Conservation (phyloP, 1,139 yeast species). For the Yamadazyma epiphylla region DNA sequence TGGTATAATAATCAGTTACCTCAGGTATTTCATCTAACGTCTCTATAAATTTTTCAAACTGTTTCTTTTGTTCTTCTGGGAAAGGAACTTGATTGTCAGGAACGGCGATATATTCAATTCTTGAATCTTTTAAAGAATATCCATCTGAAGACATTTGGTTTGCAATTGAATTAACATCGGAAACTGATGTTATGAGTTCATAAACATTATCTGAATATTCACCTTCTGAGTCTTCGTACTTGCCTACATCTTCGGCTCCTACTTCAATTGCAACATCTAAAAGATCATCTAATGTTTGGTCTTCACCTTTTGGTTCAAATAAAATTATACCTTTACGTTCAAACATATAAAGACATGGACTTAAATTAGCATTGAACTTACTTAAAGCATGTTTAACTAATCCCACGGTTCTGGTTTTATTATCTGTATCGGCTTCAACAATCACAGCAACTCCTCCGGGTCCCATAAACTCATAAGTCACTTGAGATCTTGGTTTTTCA, state of each 20-base stretch:
- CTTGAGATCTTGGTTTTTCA: conserved; percentile 32
- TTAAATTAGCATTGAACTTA: conserved; percentile 64
- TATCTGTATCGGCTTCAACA: conserved; percentile 84
- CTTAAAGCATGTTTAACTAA: conserved; percentile 72
- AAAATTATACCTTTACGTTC: conserved; percentile 71
- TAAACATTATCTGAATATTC: conserved; percentile 38
- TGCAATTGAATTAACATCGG: conserved; percentile 60
- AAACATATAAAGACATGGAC: conserved; percentile 78
- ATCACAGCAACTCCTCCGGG: conserved; percentile 89
- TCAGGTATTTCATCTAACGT: conserved; percentile 75
- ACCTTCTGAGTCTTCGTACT: conserved; percentile 36
- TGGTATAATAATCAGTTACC: conserved; percentile 73
- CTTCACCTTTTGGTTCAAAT: conserved; percentile 37
- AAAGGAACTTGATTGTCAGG: conserved; percentile 56
- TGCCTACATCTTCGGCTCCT: conserved; percentile 82
- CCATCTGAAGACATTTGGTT: conserved; percentile 50
- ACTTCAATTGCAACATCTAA: conserved; percentile 72
- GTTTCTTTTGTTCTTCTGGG: conserved; percentile 47
- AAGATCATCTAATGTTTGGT: conserved; percentile 52
- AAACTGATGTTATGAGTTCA: conserved; percentile 53
- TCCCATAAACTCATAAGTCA: conserved; percentile 84
- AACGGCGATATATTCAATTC: conserved; percentile 64
- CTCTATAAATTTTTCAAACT: conserved; percentile 55
- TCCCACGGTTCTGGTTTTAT: conserved; percentile 77
- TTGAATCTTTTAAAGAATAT: conserved; percentile 65